Base-by-base conservation (phyloP, 768 basidiomycete species). In the Gymnopilus junonius region DNA sequence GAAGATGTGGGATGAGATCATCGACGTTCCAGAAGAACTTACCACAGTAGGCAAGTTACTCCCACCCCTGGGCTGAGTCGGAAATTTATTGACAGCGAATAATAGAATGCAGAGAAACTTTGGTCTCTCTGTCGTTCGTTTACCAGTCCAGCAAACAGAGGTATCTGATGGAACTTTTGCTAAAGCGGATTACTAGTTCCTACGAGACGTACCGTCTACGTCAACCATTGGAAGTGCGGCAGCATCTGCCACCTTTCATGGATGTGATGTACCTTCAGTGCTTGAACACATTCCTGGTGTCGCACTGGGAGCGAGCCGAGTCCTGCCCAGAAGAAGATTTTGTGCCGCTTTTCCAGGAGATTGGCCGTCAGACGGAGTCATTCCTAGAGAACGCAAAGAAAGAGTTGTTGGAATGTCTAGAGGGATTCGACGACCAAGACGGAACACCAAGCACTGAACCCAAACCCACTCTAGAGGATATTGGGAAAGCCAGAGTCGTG, bases 21-120 rank as follows among this genome's bases (percentile, higher is more conserved):
- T 57, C 25, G 55, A 57, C 8, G 12, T 29, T 8, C 27, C 37
- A 8, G 25, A 25, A 11, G 35, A 56, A 4, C n/a, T 56, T 27
- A 56, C 25, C 1, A 20, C 17, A 34, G 1, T 7, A 32, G 23
- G 25, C 31, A 4, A 8, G n/a, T 10, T 2, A 4, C 15, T 17
- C 3, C 11, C 45, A 17, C 48, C 48, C 5, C n/a, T n/a, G n/a
- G n/a, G n/a, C n/a, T n/a, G n/a, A n/a, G n/a, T n/a, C n/a, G n/a
- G n/a, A n/a, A n/a, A n/a, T n/a, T n/a, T n/a, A n/a, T n/a, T n/a
- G n/a, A n/a, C n/a, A n/a, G n/a, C n/a, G n/a, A n/a, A n/a, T n/a
- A 21, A n/a, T 15, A 64, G 63, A 37, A 43, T 59, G 58, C 42
- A 27, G 31, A 20, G 43, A 35, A 6, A 34, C 56, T 12, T 59